Evolutionary conservation across 2,329 filamentous ascomycete species (phyloP).

Genomic region (Thelonectria olida): DNA sequence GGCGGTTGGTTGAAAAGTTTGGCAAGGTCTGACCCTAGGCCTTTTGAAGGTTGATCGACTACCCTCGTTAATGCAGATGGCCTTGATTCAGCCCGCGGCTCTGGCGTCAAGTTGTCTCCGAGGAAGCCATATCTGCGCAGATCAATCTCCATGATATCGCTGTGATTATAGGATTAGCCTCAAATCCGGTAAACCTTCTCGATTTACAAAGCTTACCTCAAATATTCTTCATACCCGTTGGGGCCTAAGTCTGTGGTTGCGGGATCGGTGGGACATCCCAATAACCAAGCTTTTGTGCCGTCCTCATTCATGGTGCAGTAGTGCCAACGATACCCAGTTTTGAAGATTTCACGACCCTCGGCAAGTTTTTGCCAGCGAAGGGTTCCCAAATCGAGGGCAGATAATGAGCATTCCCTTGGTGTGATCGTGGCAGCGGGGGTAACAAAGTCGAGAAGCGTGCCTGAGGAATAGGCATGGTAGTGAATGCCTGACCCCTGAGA

Average conservation of each 20-base stretch:
- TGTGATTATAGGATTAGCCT: constrained; percentile 38
- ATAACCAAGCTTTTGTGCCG: constrained; percentile 93
- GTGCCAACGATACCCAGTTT: constrained; percentile 93
- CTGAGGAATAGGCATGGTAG: constrained; percentile 94
- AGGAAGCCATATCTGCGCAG: constrained; percentile 90
- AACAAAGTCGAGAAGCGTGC: constrained; percentile 91
- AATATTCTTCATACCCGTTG: constrained; percentile 84
- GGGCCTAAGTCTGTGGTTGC: constrained; percentile 71
- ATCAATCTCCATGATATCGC: constrained; percentile 94
- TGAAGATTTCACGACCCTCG: constrained; percentile 93
- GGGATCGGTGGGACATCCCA: constrained; percentile 87
- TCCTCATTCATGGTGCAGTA: constrained; percentile 97
- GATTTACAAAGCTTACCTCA: constrained; percentile 60
- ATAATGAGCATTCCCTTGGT: constrained; percentile 88
- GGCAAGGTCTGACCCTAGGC: constrained; percentile 85
- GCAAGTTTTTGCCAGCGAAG: constrained; percentile 95
- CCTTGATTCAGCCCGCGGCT: constrained; percentile 60
- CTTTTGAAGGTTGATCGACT: constrained; percentile 66
- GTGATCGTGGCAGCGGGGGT: constrained; percentile 90
- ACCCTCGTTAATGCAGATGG: constrained; percentile 58
- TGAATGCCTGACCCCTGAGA: constrained; percentile 91
- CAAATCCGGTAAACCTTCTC: background rate
- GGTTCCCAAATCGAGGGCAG: constrained; percentile 85
- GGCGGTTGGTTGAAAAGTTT: constrained; percentile 87
- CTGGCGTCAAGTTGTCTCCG: constrained; percentile 75